Evolutionary conservation across 352 stramenopile species (phyloP).

Genomic region (Blastocystis sp.): DNA sequence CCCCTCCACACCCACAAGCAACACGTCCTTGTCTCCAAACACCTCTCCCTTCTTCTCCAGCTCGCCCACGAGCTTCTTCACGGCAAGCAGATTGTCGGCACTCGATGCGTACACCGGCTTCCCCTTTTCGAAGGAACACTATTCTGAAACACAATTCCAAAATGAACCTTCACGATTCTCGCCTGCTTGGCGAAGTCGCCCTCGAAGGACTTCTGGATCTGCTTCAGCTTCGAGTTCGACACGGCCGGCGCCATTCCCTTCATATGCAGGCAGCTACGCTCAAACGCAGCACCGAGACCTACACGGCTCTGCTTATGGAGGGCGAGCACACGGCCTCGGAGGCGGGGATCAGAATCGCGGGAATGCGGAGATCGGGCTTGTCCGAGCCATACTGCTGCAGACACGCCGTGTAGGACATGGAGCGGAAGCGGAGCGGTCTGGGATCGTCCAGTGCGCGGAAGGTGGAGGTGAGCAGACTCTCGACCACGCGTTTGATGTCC

Average conservation of each 20-base stretch:
- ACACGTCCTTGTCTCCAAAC: background rate
- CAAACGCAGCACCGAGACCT: no score
- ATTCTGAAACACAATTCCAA: background rate
- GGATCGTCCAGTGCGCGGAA: background rate
- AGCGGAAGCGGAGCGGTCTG: slow-evolving; percentile 6
- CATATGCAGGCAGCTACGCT: background rate
- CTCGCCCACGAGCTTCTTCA: background rate
- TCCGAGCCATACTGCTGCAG: slow-evolving; percentile 4
- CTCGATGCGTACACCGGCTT: background rate
- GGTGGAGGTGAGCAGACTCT: background rate
- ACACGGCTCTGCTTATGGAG: no score
- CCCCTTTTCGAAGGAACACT: slow-evolving; percentile 5
- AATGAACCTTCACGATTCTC: background rate
- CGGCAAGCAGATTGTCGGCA: background rate
- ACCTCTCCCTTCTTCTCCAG: background rate
- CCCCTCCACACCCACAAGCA: background rate
- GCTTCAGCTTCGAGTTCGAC: background rate
- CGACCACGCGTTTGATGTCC: background rate
- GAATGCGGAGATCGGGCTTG: slow-evolving; percentile 44
- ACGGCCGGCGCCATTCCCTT: background rate
- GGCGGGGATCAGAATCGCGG: background rate
- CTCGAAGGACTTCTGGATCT: background rate
- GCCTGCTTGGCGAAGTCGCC: background rate
- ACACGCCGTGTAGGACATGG: slow-evolving; percentile 1
- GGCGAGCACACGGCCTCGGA: no score